Base-by-base conservation (phyloP, 1,284 basidiomycete species). In the Porphyrellus sp. region DNA sequence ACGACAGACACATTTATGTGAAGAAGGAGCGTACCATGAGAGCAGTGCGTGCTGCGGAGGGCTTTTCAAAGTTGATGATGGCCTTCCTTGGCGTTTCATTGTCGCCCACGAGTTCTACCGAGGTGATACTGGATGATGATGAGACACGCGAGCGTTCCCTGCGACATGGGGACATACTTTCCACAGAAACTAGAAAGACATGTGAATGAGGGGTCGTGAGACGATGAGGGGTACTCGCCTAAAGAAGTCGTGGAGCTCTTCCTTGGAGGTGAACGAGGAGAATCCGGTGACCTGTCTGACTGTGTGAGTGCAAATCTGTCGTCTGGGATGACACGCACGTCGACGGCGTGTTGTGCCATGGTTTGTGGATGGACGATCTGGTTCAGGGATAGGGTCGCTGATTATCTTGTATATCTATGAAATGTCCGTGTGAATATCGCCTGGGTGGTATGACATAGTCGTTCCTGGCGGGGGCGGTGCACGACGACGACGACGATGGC, bases 11-110 rank as follows among this genome's bases (percentile, higher is more conserved):
- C 33, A 18, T 18, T 25, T 18, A 6, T 7, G 37, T 11, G 5
- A 33, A 18, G 31, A 11, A 2, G 7, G 35, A 20, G 42, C 67
- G 23, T 55, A 83, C 83, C 85, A 91, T 89, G 37, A 89, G 68
- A 7, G 91, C 90, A 0, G 91, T 93, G 69, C 85, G 85, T 9
- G 85, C 90, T 2, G 91, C 86, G 13, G 81, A 81, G 15, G 81
- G 74, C 70, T 91, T 91, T 68, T 88, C 85, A 61, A 91, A 93
- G 51, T 80, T 68, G 55, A 93, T 78, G 18, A 73, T 74, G 6
- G 89, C 89, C 3, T 65, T 65, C 31, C 69, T 68, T 47, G 70
- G 49, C 24, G 61, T 58, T 16, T 48, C 61, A 2, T 65, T 62
- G 20, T 67, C 68, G 28, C 66, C 70, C 25, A 79, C 69, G 65